Evolutionary conservation across 352 stramenopile species (phyloP), one percentile per base, ranked within the genome.

Genomic region (Pythium periplocum): DNA sequence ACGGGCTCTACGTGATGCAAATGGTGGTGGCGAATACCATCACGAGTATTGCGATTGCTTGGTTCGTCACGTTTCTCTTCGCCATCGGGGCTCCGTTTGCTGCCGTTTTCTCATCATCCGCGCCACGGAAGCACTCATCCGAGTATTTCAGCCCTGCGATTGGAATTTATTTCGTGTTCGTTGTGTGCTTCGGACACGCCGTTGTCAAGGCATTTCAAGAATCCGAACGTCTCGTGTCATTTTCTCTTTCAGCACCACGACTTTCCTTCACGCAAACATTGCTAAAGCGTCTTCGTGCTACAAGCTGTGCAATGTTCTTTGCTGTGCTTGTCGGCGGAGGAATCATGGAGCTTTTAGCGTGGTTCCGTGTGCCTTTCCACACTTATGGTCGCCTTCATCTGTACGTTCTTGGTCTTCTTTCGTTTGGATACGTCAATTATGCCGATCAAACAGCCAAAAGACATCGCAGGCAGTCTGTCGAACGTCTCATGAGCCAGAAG

Each of bases 11-110:
- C 4, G 68, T 73, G 33, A 73, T 76, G 53, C 52, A 49, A 38
- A 66, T 76, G 46, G 61, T 76, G 6, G n/a, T 67, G 5, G 51
- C 30, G 40, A 76, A 76, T 43, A 69, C 61, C 1, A 11, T 63
- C 12, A 47, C 59, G 36, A 61, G 58, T 37, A 45, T 71, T 32
- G 2, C 66, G 1, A 26, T 68, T 42, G 64, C 61, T 8, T 73
- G 57, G 57, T 8, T 51, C 2, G 40, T 57, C 32, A 45, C 60
- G 31, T 33, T 37, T 31, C 44, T 73, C 0, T 76, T 66, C 26
- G 68, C 64, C 1, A 32, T 71, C 10, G 64, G 64, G 1, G 62
- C 64, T 32, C 68, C 64, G 1, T 54, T 64, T 17, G 35, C 47
- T 0, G 55, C 67, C 0, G 59, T 68, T 31, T 46, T 64, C 12